Percentiles rank a stretch among this genome's conserved stretches.
Conservation (phyloP, 148 eudicot species). For the Rhododendron kiyosumense region DNA sequence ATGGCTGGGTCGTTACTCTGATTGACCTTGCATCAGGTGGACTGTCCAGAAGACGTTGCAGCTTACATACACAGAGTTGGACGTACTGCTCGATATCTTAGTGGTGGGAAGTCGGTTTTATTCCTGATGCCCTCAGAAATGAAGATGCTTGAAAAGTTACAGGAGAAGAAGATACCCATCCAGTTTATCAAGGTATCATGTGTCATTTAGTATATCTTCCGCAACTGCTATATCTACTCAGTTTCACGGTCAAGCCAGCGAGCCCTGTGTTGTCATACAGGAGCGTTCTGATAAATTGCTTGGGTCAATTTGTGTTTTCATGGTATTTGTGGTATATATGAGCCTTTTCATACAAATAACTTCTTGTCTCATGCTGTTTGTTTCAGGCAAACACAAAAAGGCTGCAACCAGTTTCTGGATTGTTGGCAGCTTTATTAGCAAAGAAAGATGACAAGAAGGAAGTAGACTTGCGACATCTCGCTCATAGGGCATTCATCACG, state of each 20-base stretch:
- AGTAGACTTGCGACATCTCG: slow-evolving; percentile 55
- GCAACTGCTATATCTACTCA: not conserved
- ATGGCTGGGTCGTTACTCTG: slow-evolving; percentile 2
- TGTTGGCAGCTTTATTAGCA: slow-evolving; percentile 65
- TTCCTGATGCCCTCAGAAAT: slow-evolving; percentile 81
- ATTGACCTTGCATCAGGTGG: slow-evolving; percentile 47
- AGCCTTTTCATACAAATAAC: not conserved
- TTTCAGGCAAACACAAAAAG: slow-evolving; percentile 58
- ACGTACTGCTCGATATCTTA: slow-evolving; percentile 83
- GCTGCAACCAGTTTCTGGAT: slow-evolving; percentile 60
- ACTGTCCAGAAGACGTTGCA: slow-evolving; percentile 82
- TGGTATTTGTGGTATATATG: not conserved
- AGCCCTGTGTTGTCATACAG: slow-evolving; percentile 2
- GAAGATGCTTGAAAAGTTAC: slow-evolving; percentile 72
- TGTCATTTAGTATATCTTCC: not conserved
- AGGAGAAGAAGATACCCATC: slow-evolving; percentile 65
- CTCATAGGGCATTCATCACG: slow-evolving; percentile 77
- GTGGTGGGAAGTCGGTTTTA: slow-evolving; percentile 68
- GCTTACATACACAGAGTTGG: slow-evolving; percentile 94
- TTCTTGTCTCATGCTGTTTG: not conserved
- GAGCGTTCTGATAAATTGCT: not conserved
- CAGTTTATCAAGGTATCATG: slow-evolving; percentile 41
- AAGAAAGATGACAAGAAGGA: slow-evolving; percentile 22
- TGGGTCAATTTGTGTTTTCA: not conserved
- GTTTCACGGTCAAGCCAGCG: not conserved